phyloP scores from a whole-genome alignment of 441 rosid genomes.

The Brassica hybrid region DNA sequence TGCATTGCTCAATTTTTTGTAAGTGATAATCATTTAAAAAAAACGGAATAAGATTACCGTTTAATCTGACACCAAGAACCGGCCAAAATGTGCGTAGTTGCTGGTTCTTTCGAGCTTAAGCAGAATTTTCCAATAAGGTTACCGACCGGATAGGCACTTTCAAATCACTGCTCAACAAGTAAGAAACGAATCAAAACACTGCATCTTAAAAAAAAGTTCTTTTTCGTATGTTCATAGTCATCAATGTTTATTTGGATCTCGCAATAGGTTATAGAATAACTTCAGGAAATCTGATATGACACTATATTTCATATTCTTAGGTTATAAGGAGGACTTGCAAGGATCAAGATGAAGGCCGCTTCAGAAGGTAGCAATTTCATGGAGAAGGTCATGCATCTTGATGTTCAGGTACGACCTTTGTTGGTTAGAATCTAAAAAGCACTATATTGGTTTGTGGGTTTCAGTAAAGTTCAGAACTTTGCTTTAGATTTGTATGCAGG shows the following conservation, averaged over 20 bases:
- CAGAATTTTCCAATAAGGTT: not conserved
- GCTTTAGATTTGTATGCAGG: too few relatives aligned
- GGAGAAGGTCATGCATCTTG: constrained; percentile 43
- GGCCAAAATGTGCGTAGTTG: not conserved
- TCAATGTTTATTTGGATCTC: too few relatives aligned
- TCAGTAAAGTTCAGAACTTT: too few relatives aligned
- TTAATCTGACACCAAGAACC: not conserved
- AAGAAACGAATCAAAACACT: not conserved
- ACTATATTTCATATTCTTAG: not conserved
- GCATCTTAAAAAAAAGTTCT: too few relatives aligned
- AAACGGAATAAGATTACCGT: not conserved
- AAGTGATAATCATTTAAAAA: too few relatives aligned
- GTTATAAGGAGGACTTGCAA: not conserved
- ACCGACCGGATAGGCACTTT: not conserved
- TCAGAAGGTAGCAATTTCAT: constrained; percentile 41
- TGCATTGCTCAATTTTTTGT: too few relatives aligned
- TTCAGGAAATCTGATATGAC: too few relatives aligned
- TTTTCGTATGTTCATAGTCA: too few relatives aligned
- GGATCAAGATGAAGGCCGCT: constrained; percentile 42
- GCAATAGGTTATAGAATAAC: too few relatives aligned
- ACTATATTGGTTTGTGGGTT: too few relatives aligned
- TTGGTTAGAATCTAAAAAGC: not conserved
- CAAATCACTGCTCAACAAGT: not conserved
- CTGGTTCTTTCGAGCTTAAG: not conserved
- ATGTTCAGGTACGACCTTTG: constrained; percentile 49